These are phyloP conservation scores for Lactarius akahatsu DNA, from an alignment of 768 basidiomycete genomes.

Conservation along the genomic window DNA sequence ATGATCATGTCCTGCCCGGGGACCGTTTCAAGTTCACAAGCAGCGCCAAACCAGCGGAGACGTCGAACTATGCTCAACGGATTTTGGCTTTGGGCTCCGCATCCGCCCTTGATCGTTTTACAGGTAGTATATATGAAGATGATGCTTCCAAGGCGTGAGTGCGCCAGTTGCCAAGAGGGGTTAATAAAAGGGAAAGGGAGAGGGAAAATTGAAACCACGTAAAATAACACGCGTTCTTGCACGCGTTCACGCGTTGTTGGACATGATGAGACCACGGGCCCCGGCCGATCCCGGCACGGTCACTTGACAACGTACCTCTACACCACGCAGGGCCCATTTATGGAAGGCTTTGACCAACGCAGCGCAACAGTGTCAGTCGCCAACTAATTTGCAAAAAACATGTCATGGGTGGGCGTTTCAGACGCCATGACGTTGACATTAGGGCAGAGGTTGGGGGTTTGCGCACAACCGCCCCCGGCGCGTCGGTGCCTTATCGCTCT, in stretches of 20 bases:
- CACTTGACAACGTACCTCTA: neutral
- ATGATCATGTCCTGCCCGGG: neutral
- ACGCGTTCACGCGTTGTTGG: no score
- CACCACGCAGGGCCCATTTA: neutral
- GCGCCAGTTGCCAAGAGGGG: neutral
- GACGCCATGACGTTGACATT: conserved; percentile 3
- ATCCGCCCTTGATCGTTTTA: neutral
- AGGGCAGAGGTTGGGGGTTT: conserved; percentile 1
- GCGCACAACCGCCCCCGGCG: neutral
- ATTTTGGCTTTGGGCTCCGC: neutral
- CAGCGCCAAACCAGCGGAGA: neutral
- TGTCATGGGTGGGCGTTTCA: neutral
- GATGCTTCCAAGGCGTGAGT: neutral
- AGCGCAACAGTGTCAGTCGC: neutral
- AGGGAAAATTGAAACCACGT: neutral
- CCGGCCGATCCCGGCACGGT: neutral
- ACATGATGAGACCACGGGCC: neutral
- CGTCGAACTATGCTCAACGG: neutral
- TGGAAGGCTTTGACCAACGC: conserved; percentile 1
- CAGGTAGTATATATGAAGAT: neutral
- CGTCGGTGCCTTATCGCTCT: neutral
- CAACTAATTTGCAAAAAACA: neutral
- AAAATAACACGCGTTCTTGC: neutral
- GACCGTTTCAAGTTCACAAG: neutral
- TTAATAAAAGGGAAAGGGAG: no score